phyloP scores from a whole-genome alignment of 306 rosid species.

The Ammopiptanthus mongolicus region DNA sequence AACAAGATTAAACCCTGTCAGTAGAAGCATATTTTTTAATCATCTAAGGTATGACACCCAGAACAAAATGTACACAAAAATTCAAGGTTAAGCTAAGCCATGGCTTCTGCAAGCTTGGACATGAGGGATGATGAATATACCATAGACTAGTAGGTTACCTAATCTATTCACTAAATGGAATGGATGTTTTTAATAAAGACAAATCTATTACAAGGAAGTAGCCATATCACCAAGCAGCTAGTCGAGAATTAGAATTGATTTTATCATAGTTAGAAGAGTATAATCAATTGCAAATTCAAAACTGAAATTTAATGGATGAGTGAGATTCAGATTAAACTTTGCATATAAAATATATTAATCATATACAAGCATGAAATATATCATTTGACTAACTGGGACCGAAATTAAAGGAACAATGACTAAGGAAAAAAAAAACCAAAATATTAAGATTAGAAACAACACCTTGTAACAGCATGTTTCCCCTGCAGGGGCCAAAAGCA shows the following conservation, averaged over 20 bases:
- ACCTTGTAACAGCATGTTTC: background rate
- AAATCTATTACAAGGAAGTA: background rate
- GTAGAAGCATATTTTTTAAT: background rate
- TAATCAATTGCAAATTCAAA: background rate
- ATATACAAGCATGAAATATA: background rate
- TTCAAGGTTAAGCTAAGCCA: background rate
- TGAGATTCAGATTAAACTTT: background rate
- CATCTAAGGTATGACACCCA: background rate
- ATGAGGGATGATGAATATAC: background rate
- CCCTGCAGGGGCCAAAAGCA: background rate
- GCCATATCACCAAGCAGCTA: background rate
- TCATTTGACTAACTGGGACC: background rate
- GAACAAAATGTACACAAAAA: background rate
- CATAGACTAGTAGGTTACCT: background rate
- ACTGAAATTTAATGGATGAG: background rate
- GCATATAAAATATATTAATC: background rate
- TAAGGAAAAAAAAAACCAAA: background rate
- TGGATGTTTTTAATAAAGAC: background rate
- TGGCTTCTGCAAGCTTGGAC: background rate
- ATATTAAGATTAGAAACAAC: background rate
- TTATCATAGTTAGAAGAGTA: background rate
- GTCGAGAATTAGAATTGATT: background rate
- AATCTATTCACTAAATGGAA: background rate
- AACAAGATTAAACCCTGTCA: background rate
- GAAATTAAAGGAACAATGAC: background rate